phyloP scores from a whole-genome alignment of 2,329 filamentous ascomycete genomes.

The Fusarium clavum region DNA sequence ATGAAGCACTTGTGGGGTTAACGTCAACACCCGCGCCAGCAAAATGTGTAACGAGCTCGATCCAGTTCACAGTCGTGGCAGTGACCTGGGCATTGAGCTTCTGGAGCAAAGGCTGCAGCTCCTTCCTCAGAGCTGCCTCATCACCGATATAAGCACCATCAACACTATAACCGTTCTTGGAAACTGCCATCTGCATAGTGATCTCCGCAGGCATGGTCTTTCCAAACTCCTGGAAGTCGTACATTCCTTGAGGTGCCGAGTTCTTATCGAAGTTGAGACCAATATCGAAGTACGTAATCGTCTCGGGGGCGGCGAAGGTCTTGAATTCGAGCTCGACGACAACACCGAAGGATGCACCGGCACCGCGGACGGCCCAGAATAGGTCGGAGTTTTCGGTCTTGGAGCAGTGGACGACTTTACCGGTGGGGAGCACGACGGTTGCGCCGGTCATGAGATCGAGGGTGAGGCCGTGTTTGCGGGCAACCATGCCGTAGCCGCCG shows the following conservation, averaged over 20 bases:
- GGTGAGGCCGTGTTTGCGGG: conserved; percentile 47
- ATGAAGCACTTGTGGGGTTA: conserved; percentile 42
- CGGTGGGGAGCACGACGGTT: conserved; percentile 46
- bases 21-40: conserved; percentile 28
- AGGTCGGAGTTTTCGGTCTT: conserved; percentile 42
- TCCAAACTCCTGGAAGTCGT: conserved; percentile 47
- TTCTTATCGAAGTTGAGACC: conserved; percentile 39
- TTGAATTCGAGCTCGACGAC: conserved; percentile 48
- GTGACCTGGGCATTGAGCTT: conserved; percentile 31
- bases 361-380: conserved; percentile 49
- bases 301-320: conserved; percentile 39
- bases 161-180: conserved; percentile 37
- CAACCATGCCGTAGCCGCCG: conserved; percentile 50
- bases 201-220: conserved; percentile 46
- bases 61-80: conserved; percentile 42
- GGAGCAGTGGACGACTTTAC: conserved; percentile 45
- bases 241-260: conserved; percentile 33
- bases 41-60: conserved; percentile 43
- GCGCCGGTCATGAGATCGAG: conserved; percentile 48
- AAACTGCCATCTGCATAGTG: conserved; percentile 44
- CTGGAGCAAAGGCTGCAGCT: conserved; percentile 33
- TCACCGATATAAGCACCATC: conserved; percentile 45
- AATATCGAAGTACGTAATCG: conserved; percentile 43
- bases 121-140: conserved; percentile 29
- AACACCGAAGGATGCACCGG: conserved; percentile 49